Percentiles rank a stretch among this genome's conserved stretches.
Conservation (phyloP, 441 rosid genomes). For the Theobroma grandiflorum region DNA sequence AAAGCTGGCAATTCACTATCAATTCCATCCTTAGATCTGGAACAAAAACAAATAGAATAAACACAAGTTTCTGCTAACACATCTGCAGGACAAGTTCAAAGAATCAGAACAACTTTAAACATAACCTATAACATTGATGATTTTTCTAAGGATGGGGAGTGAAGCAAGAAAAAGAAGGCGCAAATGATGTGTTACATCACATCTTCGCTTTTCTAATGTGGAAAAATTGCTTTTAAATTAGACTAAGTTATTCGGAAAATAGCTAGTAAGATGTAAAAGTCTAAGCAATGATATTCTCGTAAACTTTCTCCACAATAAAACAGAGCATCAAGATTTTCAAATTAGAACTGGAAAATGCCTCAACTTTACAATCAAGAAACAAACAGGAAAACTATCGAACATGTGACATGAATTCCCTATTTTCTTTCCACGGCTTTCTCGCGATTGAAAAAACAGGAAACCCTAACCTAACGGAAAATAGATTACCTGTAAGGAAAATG, state of each 20-base stretch:
- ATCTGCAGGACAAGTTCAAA: background rate
- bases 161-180: background rate
- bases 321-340: background rate
- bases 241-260: background rate
- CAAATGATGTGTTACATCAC: background rate
- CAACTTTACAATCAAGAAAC: background rate
- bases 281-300: background rate
- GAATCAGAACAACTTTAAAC: background rate
- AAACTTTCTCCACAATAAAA: background rate
- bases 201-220: background rate
- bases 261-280: slow-evolving; percentile 2
- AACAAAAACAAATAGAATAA: slow-evolving; percentile 12
- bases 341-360: background rate
- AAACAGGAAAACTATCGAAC: background rate
- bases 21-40: slow-evolving; percentile 41
- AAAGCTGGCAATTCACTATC: slow-evolving; percentile 35
- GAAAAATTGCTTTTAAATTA: background rate
- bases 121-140: too few species aligned
- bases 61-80: slow-evolving; percentile 8
- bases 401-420: background rate
- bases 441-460: background rate
- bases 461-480: background rate
- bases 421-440: background rate
- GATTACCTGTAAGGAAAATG: slow-evolving; percentile 37
- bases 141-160: too few species aligned